Evolutionary conservation across 805 yeast species (phyloP).

Genomic region (Yarrowia sp.): DNA sequence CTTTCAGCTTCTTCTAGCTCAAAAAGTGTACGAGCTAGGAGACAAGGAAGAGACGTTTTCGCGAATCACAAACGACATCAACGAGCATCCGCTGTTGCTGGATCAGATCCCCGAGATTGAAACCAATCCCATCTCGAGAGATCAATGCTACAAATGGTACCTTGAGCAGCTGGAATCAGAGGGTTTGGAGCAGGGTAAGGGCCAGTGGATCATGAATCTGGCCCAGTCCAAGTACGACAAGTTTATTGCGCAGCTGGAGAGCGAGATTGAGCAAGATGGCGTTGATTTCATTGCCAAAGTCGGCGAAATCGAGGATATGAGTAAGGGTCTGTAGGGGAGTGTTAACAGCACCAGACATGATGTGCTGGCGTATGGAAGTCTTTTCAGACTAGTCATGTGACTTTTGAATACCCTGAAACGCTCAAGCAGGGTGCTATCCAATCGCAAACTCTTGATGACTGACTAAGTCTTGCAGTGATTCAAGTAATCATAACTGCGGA

Average conservation of each 20-base stretch:
- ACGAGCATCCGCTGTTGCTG: slow-evolving; percentile 47
- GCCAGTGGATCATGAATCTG: slow-evolving; percentile 33
- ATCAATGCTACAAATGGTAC: slow-evolving; percentile 24
- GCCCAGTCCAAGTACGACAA: slow-evolving; percentile 28
- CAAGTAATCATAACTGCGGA: no score
- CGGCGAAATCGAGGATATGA: slow-evolving; percentile 9
- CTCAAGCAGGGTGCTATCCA: no score
- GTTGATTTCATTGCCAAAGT: slow-evolving; percentile 10
- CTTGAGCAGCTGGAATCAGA: slow-evolving; percentile 6
- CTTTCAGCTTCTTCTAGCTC: slow-evolving; percentile 48
- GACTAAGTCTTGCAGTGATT: no score
- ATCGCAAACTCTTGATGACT: no score
- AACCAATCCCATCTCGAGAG: not conserved
- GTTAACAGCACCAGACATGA: no score
- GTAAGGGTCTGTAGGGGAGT: not conserved
- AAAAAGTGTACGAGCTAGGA: slow-evolving; percentile 49
- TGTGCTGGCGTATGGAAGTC: no score
- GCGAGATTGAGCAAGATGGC: slow-evolving; percentile 16
- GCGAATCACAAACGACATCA: slow-evolving; percentile 44
- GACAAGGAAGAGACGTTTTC: slow-evolving; percentile 43
- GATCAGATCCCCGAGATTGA: slow-evolving; percentile 33
- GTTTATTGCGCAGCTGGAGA: slow-evolving; percentile 6
- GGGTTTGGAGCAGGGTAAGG: slow-evolving; percentile 29
- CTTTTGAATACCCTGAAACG: no score
- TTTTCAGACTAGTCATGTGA: no score